phyloP scores from a whole-genome alignment of 352 stramenopile genomes.

The Blastocystis sp. region DNA sequence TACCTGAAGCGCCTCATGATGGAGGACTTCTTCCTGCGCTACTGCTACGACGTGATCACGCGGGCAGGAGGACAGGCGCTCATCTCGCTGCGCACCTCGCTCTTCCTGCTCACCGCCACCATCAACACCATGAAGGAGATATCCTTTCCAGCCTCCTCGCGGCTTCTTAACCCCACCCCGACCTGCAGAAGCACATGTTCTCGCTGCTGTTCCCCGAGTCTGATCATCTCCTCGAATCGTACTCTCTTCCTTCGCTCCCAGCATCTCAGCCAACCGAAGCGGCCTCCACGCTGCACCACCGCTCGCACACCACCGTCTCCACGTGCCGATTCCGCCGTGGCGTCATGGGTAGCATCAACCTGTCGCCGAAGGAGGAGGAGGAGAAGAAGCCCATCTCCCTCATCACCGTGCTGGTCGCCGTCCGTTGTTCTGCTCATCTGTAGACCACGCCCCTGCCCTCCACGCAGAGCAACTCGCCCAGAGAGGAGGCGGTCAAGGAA shows the following conservation, averaged over 20 bases:
- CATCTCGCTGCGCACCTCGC: constrained; percentile 10
- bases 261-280: too few relatives aligned
- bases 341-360: not conserved
- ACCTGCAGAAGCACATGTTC: constrained; percentile 29
- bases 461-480: not conserved
- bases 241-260: not conserved
- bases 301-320: not conserved
- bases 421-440: not conserved
- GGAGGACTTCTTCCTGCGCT: constrained; percentile 4
- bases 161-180: constrained; percentile 20
- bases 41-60: constrained; percentile 28
- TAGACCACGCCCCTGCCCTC: not conserved
- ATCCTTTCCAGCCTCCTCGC: not conserved
- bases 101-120: constrained; percentile 5
- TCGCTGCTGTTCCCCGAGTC: constrained; percentile 14
- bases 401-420: constrained; percentile 1
- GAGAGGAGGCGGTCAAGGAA: not conserved
- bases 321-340: not conserved
- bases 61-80: not conserved
- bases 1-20: constrained; percentile 23
- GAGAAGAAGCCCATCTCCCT: not conserved
- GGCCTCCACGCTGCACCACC: not conserved
- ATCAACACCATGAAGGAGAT: constrained; percentile 46
- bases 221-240: not conserved
- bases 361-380: not conserved